Base-by-base conservation (phyloP, 371 early-diverging fungal genomes). In the Saksenaea vasiformis region DNA sequence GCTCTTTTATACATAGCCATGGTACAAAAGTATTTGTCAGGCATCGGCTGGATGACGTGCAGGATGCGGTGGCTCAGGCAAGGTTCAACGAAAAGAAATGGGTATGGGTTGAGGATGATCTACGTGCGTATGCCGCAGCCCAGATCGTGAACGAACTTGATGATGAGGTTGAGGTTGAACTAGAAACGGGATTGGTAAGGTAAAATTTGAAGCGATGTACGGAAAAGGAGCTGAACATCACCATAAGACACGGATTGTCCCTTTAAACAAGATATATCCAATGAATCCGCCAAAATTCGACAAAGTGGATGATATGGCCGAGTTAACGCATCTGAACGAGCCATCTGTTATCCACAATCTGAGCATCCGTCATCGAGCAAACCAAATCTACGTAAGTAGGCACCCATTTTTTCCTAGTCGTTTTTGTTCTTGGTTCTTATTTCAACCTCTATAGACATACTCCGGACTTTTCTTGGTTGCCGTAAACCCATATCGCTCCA, bases 241-340 rank as follows among this genome's bases (percentile, higher is more conserved):
- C 14, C 14, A 1, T 19, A 66, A 92, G 92, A 79, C 86, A 60
- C 77, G 79, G 35, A 76, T 74, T 5, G 89, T 93, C 39, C 80
- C 87, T 66, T 76, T 86, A 62, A 91, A 90, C 62, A 90, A 91
- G 53, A 89, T 95, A 1, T 92, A 95, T 60, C 95, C 97, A 78
- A 97, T 98, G 92, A 99, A 99, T 67, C 99, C 99, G 36, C 95
- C 97, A 41, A 99, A 99, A 80, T 99, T 99, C 75, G 99, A 99
- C 76, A 87, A 90, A 65, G 95, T 92, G 44, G 99, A 98, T 53
- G 99, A 99, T 83, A 95, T 99, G 97, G 99, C 99, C 24, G 95
- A 96, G 56, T 77, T 99, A 69, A 91, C 95, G 0, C 90, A 99
- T 79, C 82, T 99, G 54, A 99, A 99, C 77, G 99, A 99, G 70